A percentile compares a stretch with the other conserved stretches of the same genome.
phyloP scores from a whole-genome alignment of 192 early-diverging fungal species.

The Linderina pennispora region DNA sequence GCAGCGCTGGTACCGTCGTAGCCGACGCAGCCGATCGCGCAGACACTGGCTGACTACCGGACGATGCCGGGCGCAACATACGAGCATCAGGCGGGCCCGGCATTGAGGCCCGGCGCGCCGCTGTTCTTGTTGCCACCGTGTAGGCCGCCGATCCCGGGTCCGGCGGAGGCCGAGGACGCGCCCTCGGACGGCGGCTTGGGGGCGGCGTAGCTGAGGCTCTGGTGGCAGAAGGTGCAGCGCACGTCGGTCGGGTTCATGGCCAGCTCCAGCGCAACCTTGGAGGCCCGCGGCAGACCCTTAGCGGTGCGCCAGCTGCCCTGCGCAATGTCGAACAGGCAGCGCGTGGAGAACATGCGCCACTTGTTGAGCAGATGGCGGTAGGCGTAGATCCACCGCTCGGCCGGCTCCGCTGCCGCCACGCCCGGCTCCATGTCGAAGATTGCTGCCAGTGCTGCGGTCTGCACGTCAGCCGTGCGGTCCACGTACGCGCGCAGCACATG shows the following conservation, averaged over 20 bases:
- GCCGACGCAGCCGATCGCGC: too few species aligned
- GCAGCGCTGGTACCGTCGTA: conserved; percentile 7
- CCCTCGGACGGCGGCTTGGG: conserved; percentile 8
- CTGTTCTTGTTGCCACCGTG: background rate
- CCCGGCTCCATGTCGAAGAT: conserved; percentile 43
- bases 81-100: background rate
- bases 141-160: background rate
- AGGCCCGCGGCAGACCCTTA: conserved; percentile 47
- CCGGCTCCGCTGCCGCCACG: conserved; percentile 12
- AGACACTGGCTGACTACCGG: conserved; percentile 1
- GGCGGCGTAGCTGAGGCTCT: conserved; percentile 35
- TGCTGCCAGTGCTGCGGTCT: conserved; percentile 73
- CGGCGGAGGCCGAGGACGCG: conserved; percentile 1
- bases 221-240: conserved; percentile 83
- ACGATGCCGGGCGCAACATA: background rate
- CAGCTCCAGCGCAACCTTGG: conserved; percentile 44
- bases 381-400: conserved; percentile 48
- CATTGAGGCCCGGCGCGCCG: background rate
- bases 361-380: conserved; percentile 84
- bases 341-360: conserved; percentile 79
- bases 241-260: conserved; percentile 71
- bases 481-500: conserved; percentile 74
- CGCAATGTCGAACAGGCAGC: conserved; percentile 88
- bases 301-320: conserved; percentile 52
- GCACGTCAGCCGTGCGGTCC: conserved; percentile 83